Conservation (phyloP, 2,329 filamentous ascomycete genomes). For the Xylariaceae sp. region DNA sequence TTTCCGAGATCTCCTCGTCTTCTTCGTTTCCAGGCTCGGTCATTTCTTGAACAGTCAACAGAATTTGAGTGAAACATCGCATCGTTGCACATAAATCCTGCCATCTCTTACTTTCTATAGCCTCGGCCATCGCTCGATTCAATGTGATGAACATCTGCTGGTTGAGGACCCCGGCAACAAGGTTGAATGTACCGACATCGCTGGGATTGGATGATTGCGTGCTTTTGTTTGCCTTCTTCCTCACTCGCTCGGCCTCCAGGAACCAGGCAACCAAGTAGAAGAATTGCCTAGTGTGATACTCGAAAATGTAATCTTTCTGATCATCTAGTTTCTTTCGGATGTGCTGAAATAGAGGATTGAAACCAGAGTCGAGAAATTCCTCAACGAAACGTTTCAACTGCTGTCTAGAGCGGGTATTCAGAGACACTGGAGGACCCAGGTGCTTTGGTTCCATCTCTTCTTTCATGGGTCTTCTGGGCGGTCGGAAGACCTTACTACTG, state of each 20-base stretch:
- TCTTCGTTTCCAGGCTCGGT: conserved; percentile 76
- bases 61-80: conserved; percentile 91
- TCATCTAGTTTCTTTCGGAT: conserved; percentile 86
- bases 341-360: conserved; percentile 86
- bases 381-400: conserved; percentile 80
- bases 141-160: conserved; percentile 93
- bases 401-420: conserved; percentile 70
- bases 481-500: conserved; percentile 83
- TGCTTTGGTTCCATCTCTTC: conserved; percentile 65
- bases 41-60: conserved; percentile 93
- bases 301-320: conserved; percentile 75
- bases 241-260: conserved; percentile 73
- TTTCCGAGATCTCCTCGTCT: conserved; percentile 97
- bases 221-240: conserved; percentile 55
- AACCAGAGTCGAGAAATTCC: conserved; percentile 90
- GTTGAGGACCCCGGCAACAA: conserved; percentile 85
- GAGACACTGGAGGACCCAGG: conserved; percentile 66
- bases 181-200: conserved; percentile 71
- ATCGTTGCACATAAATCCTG: conserved; percentile 81
- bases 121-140: conserved; percentile 75
- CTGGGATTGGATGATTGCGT: conserved; percentile 40
- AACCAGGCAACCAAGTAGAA: conserved; percentile 96
- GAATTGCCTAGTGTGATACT: conserved; percentile 76
- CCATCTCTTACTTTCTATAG: conserved; percentile 82
- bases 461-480: conserved; percentile 61